Evolutionary conservation across 2,329 filamentous ascomycete species (phyloP), one percentile per base, ranked within the genome.

Genomic region (Hypoxylon rubiginosum): DNA sequence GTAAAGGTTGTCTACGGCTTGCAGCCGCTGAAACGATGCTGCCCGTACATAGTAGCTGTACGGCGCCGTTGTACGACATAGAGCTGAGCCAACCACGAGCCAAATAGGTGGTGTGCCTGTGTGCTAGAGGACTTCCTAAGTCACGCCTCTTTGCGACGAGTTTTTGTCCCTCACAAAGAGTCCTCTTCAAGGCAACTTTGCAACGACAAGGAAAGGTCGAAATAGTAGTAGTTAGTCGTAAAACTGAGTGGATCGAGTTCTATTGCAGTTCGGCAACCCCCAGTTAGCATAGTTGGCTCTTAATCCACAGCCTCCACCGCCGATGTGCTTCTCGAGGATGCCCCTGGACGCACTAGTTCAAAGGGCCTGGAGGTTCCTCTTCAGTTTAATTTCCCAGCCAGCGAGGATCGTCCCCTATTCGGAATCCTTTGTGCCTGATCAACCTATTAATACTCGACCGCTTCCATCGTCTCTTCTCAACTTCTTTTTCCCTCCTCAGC

Each of bases 361-460:
- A 48, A 69, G 60, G 59, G 54, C 67, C 59, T 70, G 68, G 68
- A 66, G 51, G 49, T 61, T 60, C 69, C 68, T 67, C 63, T 67
- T 72, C 66, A 64, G 58, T 71, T 64, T 73, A 77, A 77, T 77
- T 76, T 77, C 75, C 75, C 75, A 73, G 50, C 46, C 56, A 49
- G 54, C 64, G 67, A 72, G 56, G 64, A 70, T 71, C 66, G 63
- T 72, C 73, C 71, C 71, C 74, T 73, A 68, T 74, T 60, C 52
- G 58, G 67, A 49, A 63, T 58, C 49, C 72, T 74, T 73, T 74
- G 71, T 74, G 58, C 26, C 65, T 41, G 66, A 30, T 67, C 57
- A 68, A 17, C 61, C 70, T 84, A 84, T 85, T 85, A 84, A 84
- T 83, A 82, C 78, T 76, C 75, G 75, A 71, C 76, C 73, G 69